Base-by-base conservation (phyloP, 2,329 filamentous ascomycete species). In the Exophiala dermatitidis region DNA sequence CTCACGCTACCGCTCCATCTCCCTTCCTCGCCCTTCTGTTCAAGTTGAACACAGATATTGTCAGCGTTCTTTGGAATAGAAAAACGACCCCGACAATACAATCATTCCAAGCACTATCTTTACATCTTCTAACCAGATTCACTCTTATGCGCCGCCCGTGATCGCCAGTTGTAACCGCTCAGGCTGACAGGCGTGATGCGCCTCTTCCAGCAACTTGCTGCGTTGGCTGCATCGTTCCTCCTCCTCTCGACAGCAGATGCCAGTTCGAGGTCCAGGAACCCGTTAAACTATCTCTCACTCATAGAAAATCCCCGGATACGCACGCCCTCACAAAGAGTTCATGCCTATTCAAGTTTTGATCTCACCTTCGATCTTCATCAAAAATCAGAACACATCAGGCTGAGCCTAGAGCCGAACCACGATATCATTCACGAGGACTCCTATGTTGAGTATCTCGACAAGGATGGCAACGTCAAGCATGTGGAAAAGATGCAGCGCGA, bases 401-500 rank as follows among this genome's bases (percentile, higher is more conserved):
- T 98, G 48, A 79, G 81, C 51, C 78, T 98, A 46, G 84, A 93
- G 67, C 93, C 93, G 3, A 97, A 97, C 68, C 82, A 95, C 72
- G 88, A 97, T 70, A 83, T 97, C 54, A 76, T 98, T 43, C 80
- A 85, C 50, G 79, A 89, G 10, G 83, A 85, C 63, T 86, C 90
- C 5, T 80, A 79, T 47, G 75, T 98, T 45, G 80, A 84, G 37
- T 85, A 89, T 66, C 69, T 95, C 40, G 83, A 78, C 50, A 67
- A 77, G 7, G 83, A 95, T 68, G 93, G 93, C 48, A 76, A 77
- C 46, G 71, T 95, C 36, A 74, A 71, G 47, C 72, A 74, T 26
- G 74, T 79, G n/a, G 86, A 95, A 65, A 73, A 77, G 34, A 80
- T 97, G 56, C 75, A 87, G 52, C 80, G 90, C 49, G 71, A 78